Conservation (phyloP, 805 yeast species). For the Sugiyamaella smithiae region DNA sequence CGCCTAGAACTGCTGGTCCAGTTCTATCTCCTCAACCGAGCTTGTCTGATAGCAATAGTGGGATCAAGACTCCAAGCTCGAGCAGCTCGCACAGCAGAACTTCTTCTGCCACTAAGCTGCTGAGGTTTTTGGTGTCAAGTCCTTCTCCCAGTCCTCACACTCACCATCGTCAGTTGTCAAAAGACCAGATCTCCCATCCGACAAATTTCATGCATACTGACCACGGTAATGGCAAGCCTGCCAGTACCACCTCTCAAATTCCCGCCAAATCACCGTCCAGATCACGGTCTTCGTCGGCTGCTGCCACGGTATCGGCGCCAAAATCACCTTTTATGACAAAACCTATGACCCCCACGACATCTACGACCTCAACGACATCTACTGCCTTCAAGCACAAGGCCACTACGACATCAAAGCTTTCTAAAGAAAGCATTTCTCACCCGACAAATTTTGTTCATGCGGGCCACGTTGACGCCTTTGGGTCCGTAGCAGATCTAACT, state of each 20-base stretch:
- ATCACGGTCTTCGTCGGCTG: neutral
- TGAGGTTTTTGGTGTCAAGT: conserved; percentile 7
- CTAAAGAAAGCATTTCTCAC: conserved; percentile 20
- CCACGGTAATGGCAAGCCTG: conserved; percentile 21
- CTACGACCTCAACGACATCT: neutral
- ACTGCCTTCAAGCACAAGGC: neutral
- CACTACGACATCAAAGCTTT: conserved; percentile 3
- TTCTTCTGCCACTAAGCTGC: conserved; percentile 8
- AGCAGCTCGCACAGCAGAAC: conserved; percentile 5
- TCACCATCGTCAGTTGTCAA: conserved; percentile 12
- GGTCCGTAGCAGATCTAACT: neutral
- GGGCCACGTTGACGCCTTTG: conserved; percentile 23
- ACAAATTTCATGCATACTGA: conserved; percentile 25
- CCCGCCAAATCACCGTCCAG: neutral
- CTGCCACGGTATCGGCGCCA: neutral
- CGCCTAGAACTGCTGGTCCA: neutral
- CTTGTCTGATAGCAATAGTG: too few relatives aligned
- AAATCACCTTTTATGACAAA: neutral
- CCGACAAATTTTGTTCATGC: conserved; percentile 28
- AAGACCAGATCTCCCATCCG: conserved; percentile 23
- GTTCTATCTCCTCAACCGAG: conserved; percentile 1
- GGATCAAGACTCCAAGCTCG: too few relatives aligned
- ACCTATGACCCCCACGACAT: conserved; percentile 4
- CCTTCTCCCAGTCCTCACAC: neutral
- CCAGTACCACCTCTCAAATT: neutral